Base-by-base conservation (phyloP, 805 yeast species). In the Sugiyamaella chiloensis region DNA sequence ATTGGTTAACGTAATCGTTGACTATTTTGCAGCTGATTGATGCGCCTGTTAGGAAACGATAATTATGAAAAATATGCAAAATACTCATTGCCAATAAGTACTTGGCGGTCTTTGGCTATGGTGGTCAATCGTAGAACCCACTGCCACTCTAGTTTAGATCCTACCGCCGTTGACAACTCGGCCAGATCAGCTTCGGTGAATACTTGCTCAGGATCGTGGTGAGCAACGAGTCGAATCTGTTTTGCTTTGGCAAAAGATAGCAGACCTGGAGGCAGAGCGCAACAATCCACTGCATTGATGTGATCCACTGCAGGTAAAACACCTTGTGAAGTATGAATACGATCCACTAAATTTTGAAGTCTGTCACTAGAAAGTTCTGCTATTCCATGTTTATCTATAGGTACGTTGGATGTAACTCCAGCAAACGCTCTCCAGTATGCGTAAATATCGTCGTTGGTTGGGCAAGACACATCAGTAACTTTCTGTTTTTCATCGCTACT, bases 1-100 rank as follows among this genome's bases (percentile, higher is more conserved):
- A 16, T 73, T 91, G 8, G 74, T 90, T 34, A 90, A 90, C 60
- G 87, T 89, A 5, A 47, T 64, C 11, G 72, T 69, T 2, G 73
- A 69, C 51, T 54, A 65, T 16, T 44, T 59, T 17, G 65, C 66
- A n/a, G 54, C 55, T 6, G 53, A 47, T 5, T 14, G 17, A 23
- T n/a, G 26, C 19, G 23, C 24, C 14, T 20, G 14, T 34, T 35
- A 20, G 35, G 23, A 34, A 7, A 26, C 11, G 29, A 26, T 11
- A 26, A 26, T 26, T 26, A 26, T 7, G 29, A 19, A 34, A 34
- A 34, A 12, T 19, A 19, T 16, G 37, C 49, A 16, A 56, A 40
- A 41, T 55, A 60, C 47, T 60, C 60, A 35, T 48, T 51, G 20
- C 54, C 51, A 12, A 49, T 47, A 8, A 60, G 42, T 8, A 59